Conservation (phyloP, 2,329 filamentous ascomycete species). For the Calonectria pseudoturangicola region DNA sequence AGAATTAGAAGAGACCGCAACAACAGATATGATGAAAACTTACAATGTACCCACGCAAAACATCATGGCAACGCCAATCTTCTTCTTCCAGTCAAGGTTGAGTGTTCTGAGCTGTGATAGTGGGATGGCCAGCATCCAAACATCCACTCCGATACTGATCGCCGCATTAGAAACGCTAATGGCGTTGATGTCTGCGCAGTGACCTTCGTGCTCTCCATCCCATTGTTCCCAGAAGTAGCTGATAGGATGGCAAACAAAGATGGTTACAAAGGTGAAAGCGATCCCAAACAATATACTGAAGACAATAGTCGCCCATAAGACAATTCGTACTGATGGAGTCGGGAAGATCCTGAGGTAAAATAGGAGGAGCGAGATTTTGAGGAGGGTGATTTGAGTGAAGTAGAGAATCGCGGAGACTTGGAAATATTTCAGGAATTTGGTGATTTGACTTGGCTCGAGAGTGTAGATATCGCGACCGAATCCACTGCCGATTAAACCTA, state of each 20-base stretch:
- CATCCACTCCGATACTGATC: constrained; percentile 71
- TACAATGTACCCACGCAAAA: constrained; percentile 69
- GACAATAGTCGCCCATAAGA: constrained; percentile 4
- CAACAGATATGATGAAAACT: constrained; percentile 42
- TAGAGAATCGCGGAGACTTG: constrained; percentile 16
- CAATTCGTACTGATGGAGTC: background rate
- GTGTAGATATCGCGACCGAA: constrained; percentile 17
- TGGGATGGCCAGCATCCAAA: constrained; percentile 72
- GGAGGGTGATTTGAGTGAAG: constrained; percentile 9
- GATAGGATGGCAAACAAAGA: constrained; percentile 72
- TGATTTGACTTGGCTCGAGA: constrained; percentile 9
- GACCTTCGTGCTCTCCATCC: constrained; percentile 67
- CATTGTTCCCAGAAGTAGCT: constrained; percentile 72
- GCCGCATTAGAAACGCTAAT: constrained; percentile 71
- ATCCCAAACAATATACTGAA: constrained; percentile 59
- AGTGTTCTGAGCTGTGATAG: constrained; percentile 65
- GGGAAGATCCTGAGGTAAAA: constrained; percentile 20
- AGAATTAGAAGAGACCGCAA: background rate
- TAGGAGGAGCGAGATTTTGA: constrained; percentile 19
- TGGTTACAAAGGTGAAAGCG: constrained; percentile 63
- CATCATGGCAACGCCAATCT: constrained; percentile 60
- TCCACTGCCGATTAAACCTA: background rate
- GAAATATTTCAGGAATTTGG: background rate
- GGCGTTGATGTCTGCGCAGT: constrained; percentile 69
- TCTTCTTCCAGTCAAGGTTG: constrained; percentile 68